Evolutionary conservation across 148 eudicot genomes (phyloP), one percentile per base, ranked within the genome.

Genomic region (Chenopodium quinoa): DNA sequence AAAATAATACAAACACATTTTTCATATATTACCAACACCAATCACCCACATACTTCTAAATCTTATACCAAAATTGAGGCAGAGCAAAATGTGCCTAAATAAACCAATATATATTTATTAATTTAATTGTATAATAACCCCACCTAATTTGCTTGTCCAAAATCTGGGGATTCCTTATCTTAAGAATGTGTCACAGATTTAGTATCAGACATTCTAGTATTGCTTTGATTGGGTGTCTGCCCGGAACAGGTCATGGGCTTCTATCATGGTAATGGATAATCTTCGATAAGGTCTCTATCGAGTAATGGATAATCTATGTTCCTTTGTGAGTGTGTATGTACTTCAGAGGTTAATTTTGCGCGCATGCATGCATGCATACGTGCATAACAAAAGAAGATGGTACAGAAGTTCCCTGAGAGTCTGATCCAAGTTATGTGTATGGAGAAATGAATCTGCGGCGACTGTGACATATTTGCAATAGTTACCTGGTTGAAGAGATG

Each of bases 1-100:
- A 75, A 68, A 72, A 34, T 22, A 73, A 80, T 80, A 34, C 79
- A 76, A 27, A 76, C 75, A 48, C 17, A 72, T 34, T 27, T 66
- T 31, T 60, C 76, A 79, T 54, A 62, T 62, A 62, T 4, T 20
- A 63, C 75, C 62, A 58, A 70, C 4, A 84, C 32, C 78, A 68
- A 75, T 80, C 78, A 76, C 4, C 25, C 19, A 56, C 37, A 25
- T 31, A 22, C 10, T 31, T 37, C 40, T 70, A 78, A 22, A 19
- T 80, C 23, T 76, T 25, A 52, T 78, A 60, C 82, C 77, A 83
- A 82, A 78, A 9, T 67, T 66, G 79, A 78, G 82, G 79, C 75
- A 79, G 20, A 79, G 20, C 79, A 80, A 58, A n/a, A 79, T 34
- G 71, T 79, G 79, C 66, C 48, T 40, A 31, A 68, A 83, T 83